Evolutionary conservation across 371 early-diverging fungal species (phyloP), one percentile per base, ranked within the genome.

Genomic region (Actinomortierella ambigua): DNA sequence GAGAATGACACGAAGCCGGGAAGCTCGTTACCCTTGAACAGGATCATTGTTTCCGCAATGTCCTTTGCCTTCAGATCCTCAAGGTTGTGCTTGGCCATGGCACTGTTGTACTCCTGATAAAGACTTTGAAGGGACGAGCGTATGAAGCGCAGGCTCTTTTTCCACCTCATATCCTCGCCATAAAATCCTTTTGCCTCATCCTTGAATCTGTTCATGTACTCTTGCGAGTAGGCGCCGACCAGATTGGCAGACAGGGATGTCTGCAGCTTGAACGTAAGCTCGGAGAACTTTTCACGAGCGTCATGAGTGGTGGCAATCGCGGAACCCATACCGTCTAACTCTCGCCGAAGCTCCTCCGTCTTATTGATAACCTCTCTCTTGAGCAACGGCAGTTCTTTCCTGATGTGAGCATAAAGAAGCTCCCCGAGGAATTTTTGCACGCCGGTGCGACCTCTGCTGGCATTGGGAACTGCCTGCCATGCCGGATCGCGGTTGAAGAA

Each of bases 1-100:
- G 39, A 44, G 55, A 69, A 69, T 11, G 64, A 57, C 46, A 64
- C 29, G 43, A 63, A 69, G 41, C 69, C 69, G 9, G 64, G 61
- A 2, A 69, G 47, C 41, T 64, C 65, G 50, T 61, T 53, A 48
- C 61, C 69, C 48, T 61, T 57, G 48, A 63, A 64, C 4, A 49
- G 58, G 27, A 54, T 57, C 53, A 68, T 59, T n/a, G 54, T 49
- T 11, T 57, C 52, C 22, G 9, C 50, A 46, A 68, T 62, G 53
- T 46, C 57, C 41, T 54, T 51, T 43, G 13, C 57, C 9, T 47
- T 29, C 1, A 61, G 61, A 40, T 57, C 51, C 15, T 61, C 57
- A 34, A 34, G 34, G 24, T 67, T 61, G 43, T 59, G 53, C 27
- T 18, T 51, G 58, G 60, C 61, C 67, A 67, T 47, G 49, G 28